Evolutionary conservation across 495 filamentous ascomycete genomes (phyloP), one percentile per base, ranked within the genome.

Genomic region (Penicillium roqueforti): DNA sequence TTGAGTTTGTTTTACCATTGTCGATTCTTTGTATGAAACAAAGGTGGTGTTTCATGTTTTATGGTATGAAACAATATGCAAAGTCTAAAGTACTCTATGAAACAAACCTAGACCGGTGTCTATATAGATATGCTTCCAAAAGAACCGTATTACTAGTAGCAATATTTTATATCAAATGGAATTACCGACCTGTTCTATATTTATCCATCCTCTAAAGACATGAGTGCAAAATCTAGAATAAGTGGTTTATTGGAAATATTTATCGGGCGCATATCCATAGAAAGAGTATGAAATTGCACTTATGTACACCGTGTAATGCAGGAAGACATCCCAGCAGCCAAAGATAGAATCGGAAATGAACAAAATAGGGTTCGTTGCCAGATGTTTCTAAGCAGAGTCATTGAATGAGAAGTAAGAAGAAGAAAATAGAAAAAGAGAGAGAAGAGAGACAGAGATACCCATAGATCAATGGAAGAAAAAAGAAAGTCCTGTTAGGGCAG

Each of bases 241-340:
- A 36, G 32, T 36, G 14, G n/a, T 3, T 7, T 36, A 34, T 34
- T 14, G 32, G 3, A 16, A 36, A 36, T 6, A 16, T 7, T 7
- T 36, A 36, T 36, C 14, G 14, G 14, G 8, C 6, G 6, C 14
- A 36, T 16, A 36, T 8, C 32, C 36, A 6, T 8, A 31, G 37
- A 51, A 28, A 4, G 3, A 29, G 31, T 52, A 47, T 53, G 32
- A 50, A 45, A 47, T 61, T 57, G 55, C 53, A 61, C 32, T 57
- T 61, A 58, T 64, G 54, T 67, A 67, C 61, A 61, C 61, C 63
- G 41, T 48, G 44, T 61, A 54, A 67, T 67, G 63, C 63, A 61
- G 58, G 42, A 61, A 58, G 55, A 61, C 54, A 66, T 59, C 34
- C 42, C 49, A 57, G 55, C 51, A 58, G 28, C 29, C 11, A 22